Base-by-base conservation (phyloP, 1,284 basidiomycete species). In the Marasmius tenuissimus region DNA sequence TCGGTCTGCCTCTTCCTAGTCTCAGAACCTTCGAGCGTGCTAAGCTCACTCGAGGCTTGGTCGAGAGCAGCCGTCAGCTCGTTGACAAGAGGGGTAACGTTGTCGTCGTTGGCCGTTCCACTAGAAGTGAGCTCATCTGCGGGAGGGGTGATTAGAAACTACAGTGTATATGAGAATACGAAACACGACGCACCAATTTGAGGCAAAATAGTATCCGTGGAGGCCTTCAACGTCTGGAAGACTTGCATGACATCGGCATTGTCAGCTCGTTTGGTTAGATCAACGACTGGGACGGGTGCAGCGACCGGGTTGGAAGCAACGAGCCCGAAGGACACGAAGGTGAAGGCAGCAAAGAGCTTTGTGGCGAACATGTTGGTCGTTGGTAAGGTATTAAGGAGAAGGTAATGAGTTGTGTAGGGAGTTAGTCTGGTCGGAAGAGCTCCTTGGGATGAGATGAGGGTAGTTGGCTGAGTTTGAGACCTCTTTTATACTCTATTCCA, bases 31-130 rank as follows among this genome's bases (percentile, higher is more conserved):
- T 63, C 10, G 50, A 75, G 68, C 7, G 60, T 47, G n/a, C 60
- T n/a, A 42, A 75, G 65, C 4, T 67, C 63, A 0, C 63, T 38
- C 22, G 66, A 53, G 9, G 72, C 68, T 45, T 66, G 68, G 62
- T 70, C 63, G 49, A 74, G 59, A 22, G 72, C 70, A 9, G 58
- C 9, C 12, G 65, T 70, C 55, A 76, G 65, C 38, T 70, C 57
- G 48, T 63, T 65, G 38, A 75, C 59, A 52, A 74, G 70, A 12
- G 73, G 73, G n/a, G 68, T 65, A 22, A 73, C 65, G 16, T 65
- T 66, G 12, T 57, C 68, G 51, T 69, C 66, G 33, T 66, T 67
- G 34, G 68, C 70, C 2, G 49, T 67, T 18, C 67, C 67, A 53
- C 59, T 62, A 5, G 65, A 40, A 12, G 65, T 65, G 27, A 73